Percentiles rank a stretch among this genome's conserved stretches.
phyloP scores from a whole-genome alignment of 371 early-diverging fungal species.

The Saksenaea oblongispora region DNA sequence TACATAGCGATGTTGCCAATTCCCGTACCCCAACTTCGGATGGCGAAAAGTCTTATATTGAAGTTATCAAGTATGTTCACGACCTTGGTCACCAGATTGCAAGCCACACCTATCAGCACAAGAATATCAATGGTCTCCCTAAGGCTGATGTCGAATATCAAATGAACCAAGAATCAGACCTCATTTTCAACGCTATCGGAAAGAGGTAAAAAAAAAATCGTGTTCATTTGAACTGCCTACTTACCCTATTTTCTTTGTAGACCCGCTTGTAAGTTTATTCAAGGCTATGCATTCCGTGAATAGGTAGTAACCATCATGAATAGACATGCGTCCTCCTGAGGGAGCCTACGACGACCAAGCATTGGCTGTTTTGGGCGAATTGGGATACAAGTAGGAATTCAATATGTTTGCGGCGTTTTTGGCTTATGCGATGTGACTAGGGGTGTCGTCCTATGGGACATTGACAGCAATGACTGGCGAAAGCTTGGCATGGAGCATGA shows the following conservation, averaged over 20 bases:
- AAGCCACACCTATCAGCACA: conserved; percentile 61
- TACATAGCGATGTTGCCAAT: conserved; percentile 19
- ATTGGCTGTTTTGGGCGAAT: conserved; percentile 35
- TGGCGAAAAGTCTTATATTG: conserved; percentile 24
- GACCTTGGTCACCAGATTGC: conserved; percentile 55
- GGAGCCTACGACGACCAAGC: conserved; percentile 40
- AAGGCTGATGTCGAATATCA: conserved; percentile 21
- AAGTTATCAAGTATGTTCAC: conserved; percentile 41
- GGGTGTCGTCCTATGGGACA: conserved; percentile 52
- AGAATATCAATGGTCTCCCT: conserved; percentile 24
- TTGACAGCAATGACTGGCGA: conserved; percentile 57
- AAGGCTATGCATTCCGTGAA: too few species aligned
- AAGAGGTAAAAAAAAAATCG: conserved; percentile 13
- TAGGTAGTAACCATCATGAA: not conserved
- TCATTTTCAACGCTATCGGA: conserved; percentile 29
- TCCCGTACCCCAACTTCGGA: conserved; percentile 17
- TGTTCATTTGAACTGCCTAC: not conserved
- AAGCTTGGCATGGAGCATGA: conserved; percentile 21
- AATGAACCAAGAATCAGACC: conserved; percentile 28
- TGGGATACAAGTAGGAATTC: conserved; percentile 44
- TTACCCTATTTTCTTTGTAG: conserved; percentile 13
- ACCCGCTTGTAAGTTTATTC: conserved; percentile 34
- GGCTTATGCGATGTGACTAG: not conserved
- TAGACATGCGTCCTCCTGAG: conserved; percentile 52
- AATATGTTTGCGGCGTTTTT: not conserved